Conservation (phyloP, 805 yeast genomes). For the Sugiyamaella qingdaonensis region DNA sequence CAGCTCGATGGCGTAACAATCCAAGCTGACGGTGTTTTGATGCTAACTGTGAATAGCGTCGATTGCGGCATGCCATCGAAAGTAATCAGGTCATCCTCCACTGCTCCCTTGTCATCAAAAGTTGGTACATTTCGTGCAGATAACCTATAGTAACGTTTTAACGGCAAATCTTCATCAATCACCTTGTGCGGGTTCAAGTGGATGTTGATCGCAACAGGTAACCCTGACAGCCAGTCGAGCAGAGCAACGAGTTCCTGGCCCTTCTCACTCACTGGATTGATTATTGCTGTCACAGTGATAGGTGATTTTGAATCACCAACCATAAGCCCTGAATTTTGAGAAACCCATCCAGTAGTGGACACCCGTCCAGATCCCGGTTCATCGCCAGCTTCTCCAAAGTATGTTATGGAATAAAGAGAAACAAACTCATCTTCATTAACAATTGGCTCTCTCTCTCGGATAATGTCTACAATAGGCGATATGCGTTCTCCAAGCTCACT, state of each 20-base stretch:
- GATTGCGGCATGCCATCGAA: constrained; percentile 51
- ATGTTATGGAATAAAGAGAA: constrained; percentile 20
- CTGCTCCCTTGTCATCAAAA: constrained; percentile 30
- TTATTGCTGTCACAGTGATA: constrained; percentile 53
- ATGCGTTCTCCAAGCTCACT: constrained; percentile 19
- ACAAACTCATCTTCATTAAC: constrained; percentile 15
- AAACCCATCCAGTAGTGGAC: constrained; percentile 21
- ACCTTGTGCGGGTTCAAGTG: constrained; percentile 52
- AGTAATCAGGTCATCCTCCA: constrained; percentile 27
- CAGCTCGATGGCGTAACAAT: constrained; percentile 50
- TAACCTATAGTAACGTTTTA: constrained; percentile 58
- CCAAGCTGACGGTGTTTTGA: constrained; percentile 68
- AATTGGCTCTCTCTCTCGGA: constrained; percentile 7
- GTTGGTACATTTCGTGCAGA: constrained; percentile 35
- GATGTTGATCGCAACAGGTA: constrained; percentile 50
- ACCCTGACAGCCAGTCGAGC: constrained; percentile 35
- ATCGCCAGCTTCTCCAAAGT: constrained; percentile 6
- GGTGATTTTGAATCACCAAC: constrained; percentile 31
- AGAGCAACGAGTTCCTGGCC: constrained; percentile 61
- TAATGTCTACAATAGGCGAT: constrained; percentile 13
- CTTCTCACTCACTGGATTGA: constrained; percentile 69
- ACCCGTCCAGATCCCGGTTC: constrained; percentile 14
- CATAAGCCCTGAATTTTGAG: constrained; percentile 42
- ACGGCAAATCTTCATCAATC: constrained; percentile 40
- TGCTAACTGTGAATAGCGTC: constrained; percentile 48